Conservation (phyloP, 202 grass and related monocot genomes). For the Brachypodium distachyon region DNA sequence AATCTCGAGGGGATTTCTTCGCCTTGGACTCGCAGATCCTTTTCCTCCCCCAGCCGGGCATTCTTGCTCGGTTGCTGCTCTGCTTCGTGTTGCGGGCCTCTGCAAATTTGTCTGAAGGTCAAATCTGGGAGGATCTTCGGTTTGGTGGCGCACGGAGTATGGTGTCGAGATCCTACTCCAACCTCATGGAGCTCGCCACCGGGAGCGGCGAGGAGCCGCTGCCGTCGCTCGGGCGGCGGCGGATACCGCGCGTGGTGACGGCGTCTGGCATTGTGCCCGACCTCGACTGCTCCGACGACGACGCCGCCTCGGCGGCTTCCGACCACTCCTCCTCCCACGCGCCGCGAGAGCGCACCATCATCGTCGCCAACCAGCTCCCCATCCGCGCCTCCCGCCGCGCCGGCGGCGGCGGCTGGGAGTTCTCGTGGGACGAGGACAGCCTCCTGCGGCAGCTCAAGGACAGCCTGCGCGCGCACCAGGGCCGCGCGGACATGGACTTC, state of each 20-base stretch:
- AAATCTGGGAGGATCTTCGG: background rate
- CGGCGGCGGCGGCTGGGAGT: conserved; percentile 26
- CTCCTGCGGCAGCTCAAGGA: conserved; percentile 80
- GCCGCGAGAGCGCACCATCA: conserved; percentile 62
- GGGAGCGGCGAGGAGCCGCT: conserved; percentile 30
- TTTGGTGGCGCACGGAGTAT: conserved; percentile 24
- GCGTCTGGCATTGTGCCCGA: conserved; percentile 71
- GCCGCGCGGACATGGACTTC: conserved; percentile 61
- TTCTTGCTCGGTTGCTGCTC: conserved; percentile 10
- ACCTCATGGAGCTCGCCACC: conserved; percentile 76
- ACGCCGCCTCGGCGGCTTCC: conserved; percentile 32
- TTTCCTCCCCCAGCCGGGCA: conserved; percentile 14
- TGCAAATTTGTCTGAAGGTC: background rate
- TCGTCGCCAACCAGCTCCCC: conserved; percentile 94
- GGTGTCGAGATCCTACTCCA: conserved; percentile 87
- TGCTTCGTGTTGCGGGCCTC: background rate
- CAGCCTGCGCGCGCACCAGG: conserved; percentile 44
- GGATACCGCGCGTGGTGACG: conserved; percentile 71
- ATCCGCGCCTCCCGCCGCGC: conserved; percentile 36
- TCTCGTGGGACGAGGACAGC: conserved; percentile 79
- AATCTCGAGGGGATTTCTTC: conserved; percentile 20
- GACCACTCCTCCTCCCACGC: conserved; percentile 44
- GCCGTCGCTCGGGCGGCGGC: conserved; percentile 41
- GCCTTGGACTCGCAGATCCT: conserved; percentile 3
- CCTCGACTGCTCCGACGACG: conserved; percentile 58